Evolutionary conservation across 192 early-diverging fungal species (phyloP).

Genomic region (Coemansia sp.): DNA sequence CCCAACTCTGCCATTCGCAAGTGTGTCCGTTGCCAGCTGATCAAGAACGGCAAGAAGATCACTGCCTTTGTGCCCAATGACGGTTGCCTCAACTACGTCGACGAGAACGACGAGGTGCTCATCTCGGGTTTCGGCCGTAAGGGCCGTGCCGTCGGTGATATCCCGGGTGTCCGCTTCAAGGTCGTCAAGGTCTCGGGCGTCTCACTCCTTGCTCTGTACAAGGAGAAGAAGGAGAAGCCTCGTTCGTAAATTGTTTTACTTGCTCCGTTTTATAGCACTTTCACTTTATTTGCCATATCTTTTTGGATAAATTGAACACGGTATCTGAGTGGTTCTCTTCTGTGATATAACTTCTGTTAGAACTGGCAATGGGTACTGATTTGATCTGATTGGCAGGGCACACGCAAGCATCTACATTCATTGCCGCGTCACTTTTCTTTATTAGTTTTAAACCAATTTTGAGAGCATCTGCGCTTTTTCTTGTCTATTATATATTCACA

Average conservation of each 20-base stretch:
- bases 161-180: slow-evolving; percentile 99
- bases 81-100: slow-evolving; percentile 99
- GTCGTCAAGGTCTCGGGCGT: slow-evolving; percentile 99
- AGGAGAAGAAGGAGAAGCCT: slow-evolving; percentile 99
- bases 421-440: slow-evolving; percentile 5
- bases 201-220: slow-evolving; percentile 97
- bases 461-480: slow-evolving; percentile 1
- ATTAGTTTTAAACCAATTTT: slow-evolving; percentile 8
- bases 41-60: slow-evolving; percentile 99
- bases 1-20: slow-evolving; percentile 99
- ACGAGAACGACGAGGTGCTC: slow-evolving; percentile 99
- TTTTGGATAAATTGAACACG: neutral
- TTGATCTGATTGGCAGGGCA: slow-evolving; percentile 4
- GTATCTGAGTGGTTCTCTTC: neutral
- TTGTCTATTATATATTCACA: slow-evolving; percentile 5
- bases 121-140: slow-evolving; percentile 99
- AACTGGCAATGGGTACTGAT: neutral
- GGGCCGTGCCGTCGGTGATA: slow-evolving; percentile 99
- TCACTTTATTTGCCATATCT: slow-evolving; percentile 1
- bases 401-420: neutral
- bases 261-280: neutral
- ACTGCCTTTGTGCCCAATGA: slow-evolving; percentile 99
- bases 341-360: no score
- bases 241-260: slow-evolving; percentile 66
- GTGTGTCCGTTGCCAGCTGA: slow-evolving; percentile 99